Conservation (phyloP, 1,284 basidiomycete species). For the Melampsora abietis-canadensis region DNA sequence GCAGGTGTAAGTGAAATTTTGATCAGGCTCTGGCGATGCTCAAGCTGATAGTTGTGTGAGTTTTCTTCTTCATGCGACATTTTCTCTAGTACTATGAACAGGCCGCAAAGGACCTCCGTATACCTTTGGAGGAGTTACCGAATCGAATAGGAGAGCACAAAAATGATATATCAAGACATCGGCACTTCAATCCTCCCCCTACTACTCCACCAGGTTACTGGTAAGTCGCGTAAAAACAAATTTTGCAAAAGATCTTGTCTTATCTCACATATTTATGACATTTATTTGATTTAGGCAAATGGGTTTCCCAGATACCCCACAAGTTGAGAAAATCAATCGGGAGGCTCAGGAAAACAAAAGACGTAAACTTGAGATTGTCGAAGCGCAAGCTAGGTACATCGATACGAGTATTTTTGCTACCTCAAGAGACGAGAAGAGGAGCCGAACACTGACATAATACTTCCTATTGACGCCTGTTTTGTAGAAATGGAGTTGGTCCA, state of each 20-base stretch:
- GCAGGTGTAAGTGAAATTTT: constrained; percentile 63
- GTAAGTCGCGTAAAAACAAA: neutral
- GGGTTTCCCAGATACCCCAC: constrained; percentile 79
- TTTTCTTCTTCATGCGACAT: constrained; percentile 33
- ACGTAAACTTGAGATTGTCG: constrained; percentile 62
- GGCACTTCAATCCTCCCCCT: constrained; percentile 51
- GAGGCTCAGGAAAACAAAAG: constrained; percentile 68
- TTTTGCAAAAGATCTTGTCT: neutral
- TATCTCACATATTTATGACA: neutral
- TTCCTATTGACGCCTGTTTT: neutral
- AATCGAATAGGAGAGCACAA: constrained; percentile 59
- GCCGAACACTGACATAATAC: neutral
- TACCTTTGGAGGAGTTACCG: constrained; percentile 2
- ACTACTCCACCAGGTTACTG: constrained; percentile 34
- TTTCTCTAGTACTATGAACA: constrained; percentile 44
- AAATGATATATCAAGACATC: constrained; percentile 73
- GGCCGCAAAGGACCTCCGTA: constrained; percentile 45
- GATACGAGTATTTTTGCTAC: constrained; percentile 52
- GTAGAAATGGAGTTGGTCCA: constrained; percentile 8
- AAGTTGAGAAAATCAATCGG: constrained; percentile 68
- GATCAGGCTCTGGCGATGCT: neutral
- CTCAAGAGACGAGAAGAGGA: constrained; percentile 44
- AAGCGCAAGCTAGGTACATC: constrained; percentile 61
- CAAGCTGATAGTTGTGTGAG: neutral
- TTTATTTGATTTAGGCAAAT: constrained; percentile 60